These are phyloP conservation scores for Fusarium foetens DNA, from an alignment of 2,329 filamentous ascomycete species.

Conservation along the genomic window DNA sequence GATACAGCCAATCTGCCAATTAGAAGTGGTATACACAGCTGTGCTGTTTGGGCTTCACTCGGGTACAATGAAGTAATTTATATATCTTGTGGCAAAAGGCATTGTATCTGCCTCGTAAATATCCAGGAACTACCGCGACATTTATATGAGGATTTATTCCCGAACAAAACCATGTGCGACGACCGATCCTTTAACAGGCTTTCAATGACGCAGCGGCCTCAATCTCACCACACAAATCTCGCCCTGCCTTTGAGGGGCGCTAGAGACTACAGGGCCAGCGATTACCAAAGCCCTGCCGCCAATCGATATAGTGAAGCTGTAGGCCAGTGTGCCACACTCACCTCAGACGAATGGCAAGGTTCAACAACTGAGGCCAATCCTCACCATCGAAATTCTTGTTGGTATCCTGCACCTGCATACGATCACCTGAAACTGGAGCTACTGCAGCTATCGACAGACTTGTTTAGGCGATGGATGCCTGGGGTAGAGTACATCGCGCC, in stretches of 20 bases:
- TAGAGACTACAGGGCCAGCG: rapidly evolving
- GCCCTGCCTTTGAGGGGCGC: neutral
- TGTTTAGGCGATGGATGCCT: rapidly evolving
- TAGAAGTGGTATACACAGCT: neutral
- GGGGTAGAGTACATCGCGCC: neutral
- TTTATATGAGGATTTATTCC: rapidly evolving
- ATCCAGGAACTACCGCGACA: neutral
- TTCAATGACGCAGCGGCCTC: neutral
- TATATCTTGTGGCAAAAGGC: too few species aligned
- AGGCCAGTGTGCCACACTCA: neutral
- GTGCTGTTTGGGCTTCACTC: neutral
- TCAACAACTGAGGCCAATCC: neutral
- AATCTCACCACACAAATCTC: neutral
- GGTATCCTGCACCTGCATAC: neutral
- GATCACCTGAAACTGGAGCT: neutral
- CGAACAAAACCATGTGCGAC: neutral
- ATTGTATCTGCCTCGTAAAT: rapidly evolving
- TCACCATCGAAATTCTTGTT: rapidly evolving
- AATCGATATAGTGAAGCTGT: neutral
- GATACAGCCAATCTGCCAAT: rapidly evolving
- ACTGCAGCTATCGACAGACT: neutral
- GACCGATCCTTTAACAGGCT: neutral
- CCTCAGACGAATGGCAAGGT: neutral
- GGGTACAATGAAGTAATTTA: neutral
- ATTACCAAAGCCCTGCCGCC: neutral